phyloP scores from a whole-genome alignment of 2,329 filamentous ascomycete genomes.

The Juglanconis juglandina region DNA sequence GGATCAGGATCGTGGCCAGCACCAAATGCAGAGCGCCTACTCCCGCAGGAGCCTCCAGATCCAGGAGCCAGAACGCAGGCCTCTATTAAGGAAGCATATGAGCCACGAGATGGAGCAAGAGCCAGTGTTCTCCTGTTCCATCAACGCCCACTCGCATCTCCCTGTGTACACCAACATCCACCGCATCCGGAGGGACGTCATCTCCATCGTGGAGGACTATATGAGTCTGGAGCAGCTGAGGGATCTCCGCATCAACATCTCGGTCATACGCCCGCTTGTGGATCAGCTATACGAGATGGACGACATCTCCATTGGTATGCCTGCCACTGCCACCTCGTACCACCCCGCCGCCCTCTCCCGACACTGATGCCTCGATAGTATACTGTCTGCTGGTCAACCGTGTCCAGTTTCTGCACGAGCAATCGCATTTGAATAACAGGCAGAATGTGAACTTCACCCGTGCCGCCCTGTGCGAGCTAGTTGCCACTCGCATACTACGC shows the following conservation, averaged over 20 bases:
- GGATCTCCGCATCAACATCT: slow-evolving; percentile 76
- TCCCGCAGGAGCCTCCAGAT: slow-evolving; percentile 14
- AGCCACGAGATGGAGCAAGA: slow-evolving; percentile 36
- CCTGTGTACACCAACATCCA: slow-evolving; percentile 78
- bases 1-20: background rate
- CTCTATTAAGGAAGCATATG: slow-evolving; percentile 36
- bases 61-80: slow-evolving; percentile 28
- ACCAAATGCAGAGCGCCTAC: background rate
- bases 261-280: slow-evolving; percentile 76
- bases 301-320: slow-evolving; percentile 71
- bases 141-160: slow-evolving; percentile 59
- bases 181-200: slow-evolving; percentile 62
- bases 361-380: slow-evolving; percentile 42
- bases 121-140: slow-evolving; percentile 49
- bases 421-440: slow-evolving; percentile 70
- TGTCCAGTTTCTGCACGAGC: slow-evolving; percentile 74
- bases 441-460: slow-evolving; percentile 79
- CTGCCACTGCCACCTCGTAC: background rate
- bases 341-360: background rate
- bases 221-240: slow-evolving; percentile 71
- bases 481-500: slow-evolving; percentile 73
- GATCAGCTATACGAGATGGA: slow-evolving; percentile 76
- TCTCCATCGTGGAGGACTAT: slow-evolving; percentile 60
- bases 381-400: slow-evolving; percentile 83
- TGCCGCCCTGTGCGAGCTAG: slow-evolving; percentile 74